These are phyloP conservation scores for Fonsecaea monophora DNA, from an alignment of 2,329 filamentous ascomycete species.

Conservation along the genomic window DNA sequence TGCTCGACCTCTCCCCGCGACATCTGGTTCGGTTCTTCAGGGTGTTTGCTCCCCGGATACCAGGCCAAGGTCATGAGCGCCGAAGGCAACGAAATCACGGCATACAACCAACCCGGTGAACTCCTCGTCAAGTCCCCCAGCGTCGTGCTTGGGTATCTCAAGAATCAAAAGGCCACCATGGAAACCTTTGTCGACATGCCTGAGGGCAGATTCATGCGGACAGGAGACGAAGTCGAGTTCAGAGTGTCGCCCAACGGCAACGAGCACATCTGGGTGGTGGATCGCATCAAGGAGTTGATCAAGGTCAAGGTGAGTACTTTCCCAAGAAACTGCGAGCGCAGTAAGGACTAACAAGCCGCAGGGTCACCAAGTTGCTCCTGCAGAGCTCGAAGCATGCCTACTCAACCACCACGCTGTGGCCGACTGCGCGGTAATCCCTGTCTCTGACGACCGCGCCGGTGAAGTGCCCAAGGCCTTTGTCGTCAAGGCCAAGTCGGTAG, in stretches of 20 bases:
- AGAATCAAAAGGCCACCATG: conserved; percentile 81
- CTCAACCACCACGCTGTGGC: conserved; percentile 76
- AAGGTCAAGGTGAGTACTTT: conserved; percentile 70
- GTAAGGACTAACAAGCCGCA: conserved; percentile 45
- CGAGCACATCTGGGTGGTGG: conserved; percentile 74
- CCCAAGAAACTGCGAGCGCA: conserved; percentile 45
- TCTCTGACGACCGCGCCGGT: conserved; percentile 68
- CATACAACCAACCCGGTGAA: conserved; percentile 78
- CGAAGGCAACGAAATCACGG: conserved; percentile 73
- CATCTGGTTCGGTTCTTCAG: conserved; percentile 73
- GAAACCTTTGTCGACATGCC: conserved; percentile 76
- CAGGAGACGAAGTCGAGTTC: conserved; percentile 82
- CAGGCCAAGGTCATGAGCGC: conserved; percentile 70
- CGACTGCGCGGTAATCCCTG: conserved; percentile 78
- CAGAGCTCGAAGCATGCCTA: conserved; percentile 81
- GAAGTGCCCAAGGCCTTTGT: conserved; percentile 70
- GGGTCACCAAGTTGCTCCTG: conserved; percentile 82
- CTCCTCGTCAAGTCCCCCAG: conserved; percentile 78
- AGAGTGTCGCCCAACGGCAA: conserved; percentile 67
- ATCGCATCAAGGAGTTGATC: conserved; percentile 80
- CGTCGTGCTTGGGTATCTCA: conserved; percentile 81
- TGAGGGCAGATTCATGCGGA: conserved; percentile 74
- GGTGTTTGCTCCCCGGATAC: conserved; percentile 70
- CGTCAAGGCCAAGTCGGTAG: conserved; percentile 62
- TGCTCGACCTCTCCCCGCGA: conserved; percentile 64